These are phyloP conservation scores for Trichoderma oligosporum DNA, from an alignment of 2,329 filamentous ascomycete genomes.

Conservation along the genomic window DNA sequence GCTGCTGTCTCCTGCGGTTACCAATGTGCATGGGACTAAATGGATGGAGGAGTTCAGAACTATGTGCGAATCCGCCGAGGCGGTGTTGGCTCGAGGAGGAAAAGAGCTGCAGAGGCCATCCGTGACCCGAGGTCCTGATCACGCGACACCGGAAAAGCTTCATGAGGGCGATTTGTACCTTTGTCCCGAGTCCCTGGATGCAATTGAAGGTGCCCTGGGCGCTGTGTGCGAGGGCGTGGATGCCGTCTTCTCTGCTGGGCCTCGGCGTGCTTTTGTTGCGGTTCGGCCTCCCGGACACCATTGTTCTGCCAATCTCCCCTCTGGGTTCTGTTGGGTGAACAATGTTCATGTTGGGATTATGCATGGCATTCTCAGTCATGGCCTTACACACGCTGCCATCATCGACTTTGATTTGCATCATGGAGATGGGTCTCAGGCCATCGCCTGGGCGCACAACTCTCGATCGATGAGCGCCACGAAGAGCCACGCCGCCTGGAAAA, in stretches of 20 bases:
- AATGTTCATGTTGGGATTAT: conserved; percentile 97
- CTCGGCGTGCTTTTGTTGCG: conserved; percentile 81
- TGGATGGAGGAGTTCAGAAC: conserved; percentile 91
- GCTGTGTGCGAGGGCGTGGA: conserved; percentile 94
- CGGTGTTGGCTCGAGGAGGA: conserved; percentile 69
- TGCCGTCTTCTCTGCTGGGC: conserved; percentile 64
- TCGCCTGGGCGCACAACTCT: conserved; percentile 85
- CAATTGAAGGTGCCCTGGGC: conserved; percentile 86
- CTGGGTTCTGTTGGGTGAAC: conserved; percentile 97
- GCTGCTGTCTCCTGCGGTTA: conserved; percentile 72
- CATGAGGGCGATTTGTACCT: conserved; percentile 92
- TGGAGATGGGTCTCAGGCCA: conserved; percentile 91
- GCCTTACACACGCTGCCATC: conserved; percentile 88
- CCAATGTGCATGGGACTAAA: conserved; percentile 81
- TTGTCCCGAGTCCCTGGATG: conserved; percentile 77
- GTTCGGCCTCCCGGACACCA: conserved; percentile 94
- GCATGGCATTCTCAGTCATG: conserved; percentile 78
- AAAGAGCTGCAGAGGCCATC: conserved; percentile 73
- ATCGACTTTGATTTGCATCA: conserved; percentile 91
- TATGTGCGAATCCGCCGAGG: conserved; percentile 79
- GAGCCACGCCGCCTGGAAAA: conserved; percentile 73
- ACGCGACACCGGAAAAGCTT: conserved; percentile 52
- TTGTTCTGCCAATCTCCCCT: conserved; percentile 83
- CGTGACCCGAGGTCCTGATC: conserved; percentile 50
- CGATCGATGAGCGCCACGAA: conserved; percentile 60